Evolutionary conservation across 306 rosid species (phyloP), one percentile per base, ranked within the genome.

Genomic region (Cicer pinnatifidum): DNA sequence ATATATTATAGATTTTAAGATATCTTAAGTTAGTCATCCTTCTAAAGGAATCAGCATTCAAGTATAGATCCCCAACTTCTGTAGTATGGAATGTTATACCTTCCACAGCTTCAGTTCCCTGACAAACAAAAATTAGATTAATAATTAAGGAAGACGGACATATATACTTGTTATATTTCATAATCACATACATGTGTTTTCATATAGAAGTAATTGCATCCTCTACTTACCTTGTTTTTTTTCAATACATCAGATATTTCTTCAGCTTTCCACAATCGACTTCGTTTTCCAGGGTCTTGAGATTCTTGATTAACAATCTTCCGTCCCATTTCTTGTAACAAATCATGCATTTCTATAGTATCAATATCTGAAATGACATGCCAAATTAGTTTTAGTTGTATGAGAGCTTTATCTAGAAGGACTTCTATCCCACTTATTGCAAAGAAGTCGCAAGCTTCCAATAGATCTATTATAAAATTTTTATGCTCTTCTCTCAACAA

Each of bases 311-410:
- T 60, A 56, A 83, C 75, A 11, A 78, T 75, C 2, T 33, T 35
- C 39, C 15, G 6, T 6, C 68, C 84, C 73, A 72, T 44, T 28
- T 67, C n/a, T 12, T 72, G 76, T 15, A 76, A 6, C 56, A 76
- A 19, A 9, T 73, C 79, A 58, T 69, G 77, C 85, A 81, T 79
- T 64, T 60, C 23, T 39, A 52, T 15, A 15, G 8, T 5, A 52
- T 52, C 23, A 15, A 16, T 10, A 15, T 52, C 28, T 11, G 28
- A 52, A 9, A 7, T 16, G 10, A 0, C 35, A 3, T 7, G 6
- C 60, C 60, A 17, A 8, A 17, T 53, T 53, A 9, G 60, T 17
- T 53, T 53, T 53, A 53, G 33, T 8, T 53, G 60, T 53, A 85
- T 35, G 1, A 85, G 71, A 23, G 71, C 50, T 28, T 75, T 78